Conservation (phyloP, 768 basidiomycete species). For the Sporobolomyces phaffii region DNA sequence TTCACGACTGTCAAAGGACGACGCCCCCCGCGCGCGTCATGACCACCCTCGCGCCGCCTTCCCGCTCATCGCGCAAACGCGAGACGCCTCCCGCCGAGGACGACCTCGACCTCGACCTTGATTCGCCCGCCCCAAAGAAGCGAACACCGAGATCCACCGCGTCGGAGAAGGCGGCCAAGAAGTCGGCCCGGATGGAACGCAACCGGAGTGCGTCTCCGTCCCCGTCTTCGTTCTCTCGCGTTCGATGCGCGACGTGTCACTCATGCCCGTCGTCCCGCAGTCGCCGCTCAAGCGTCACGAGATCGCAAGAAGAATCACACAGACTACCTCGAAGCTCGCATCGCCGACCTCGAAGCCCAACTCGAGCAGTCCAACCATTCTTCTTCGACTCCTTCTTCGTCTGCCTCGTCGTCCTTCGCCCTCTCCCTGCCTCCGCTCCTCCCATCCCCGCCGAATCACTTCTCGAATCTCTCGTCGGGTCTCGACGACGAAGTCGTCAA, state of each 20-base stretch:
- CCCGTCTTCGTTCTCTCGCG: neutral
- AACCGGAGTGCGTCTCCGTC: slow-evolving; percentile 21
- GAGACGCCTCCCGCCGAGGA: neutral
- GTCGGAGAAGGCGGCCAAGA: slow-evolving; percentile 25
- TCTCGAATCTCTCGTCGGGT: too few relatives aligned
- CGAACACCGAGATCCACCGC: slow-evolving; percentile 7
- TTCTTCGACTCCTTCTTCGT: too few relatives aligned
- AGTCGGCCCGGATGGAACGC: slow-evolving; percentile 30
- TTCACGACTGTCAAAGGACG: too few relatives aligned
- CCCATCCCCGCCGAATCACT: neutral
- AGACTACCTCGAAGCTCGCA: slow-evolving; percentile 21
- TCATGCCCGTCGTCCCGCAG: neutral
- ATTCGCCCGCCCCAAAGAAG: neutral
- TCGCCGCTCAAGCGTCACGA: slow-evolving; percentile 35
- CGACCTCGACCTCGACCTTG: neutral
- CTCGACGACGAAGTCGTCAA: neutral
- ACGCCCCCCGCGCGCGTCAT: neutral
- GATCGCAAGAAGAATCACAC: slow-evolving; percentile 33
- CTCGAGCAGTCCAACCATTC: slow-evolving; percentile 5
- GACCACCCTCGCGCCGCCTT: neutral
- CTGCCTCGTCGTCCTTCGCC: neutral
- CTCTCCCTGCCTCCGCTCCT: neutral
- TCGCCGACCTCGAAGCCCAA: slow-evolving; percentile 32
- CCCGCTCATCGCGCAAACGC: slow-evolving; percentile 1
- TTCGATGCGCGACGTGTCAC: slow-evolving; percentile 2